These are phyloP conservation scores for Dactylellina leptospora DNA, from an alignment of 2,329 filamentous ascomycete species.

Conservation along the genomic window DNA sequence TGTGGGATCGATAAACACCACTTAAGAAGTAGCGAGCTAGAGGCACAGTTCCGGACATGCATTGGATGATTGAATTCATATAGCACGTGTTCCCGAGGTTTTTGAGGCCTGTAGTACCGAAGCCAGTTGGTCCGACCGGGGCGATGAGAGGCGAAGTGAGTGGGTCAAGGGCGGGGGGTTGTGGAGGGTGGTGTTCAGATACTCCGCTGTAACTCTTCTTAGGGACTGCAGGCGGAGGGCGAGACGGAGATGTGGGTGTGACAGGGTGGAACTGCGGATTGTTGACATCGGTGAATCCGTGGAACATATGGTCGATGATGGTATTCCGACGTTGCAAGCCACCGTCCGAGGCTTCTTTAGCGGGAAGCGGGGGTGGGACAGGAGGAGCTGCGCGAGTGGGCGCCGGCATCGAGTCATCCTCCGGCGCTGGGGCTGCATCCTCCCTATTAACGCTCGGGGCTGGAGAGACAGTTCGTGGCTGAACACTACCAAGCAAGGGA, in stretches of 20 bases:
- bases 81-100: slow-evolving; percentile 99
- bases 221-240: slow-evolving; percentile 67
- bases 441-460: slow-evolving; percentile 33
- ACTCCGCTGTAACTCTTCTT: slow-evolving; percentile 82
- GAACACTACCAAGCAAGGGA: slow-evolving; percentile 29
- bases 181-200: slow-evolving; percentile 74
- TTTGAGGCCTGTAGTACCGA: slow-evolving; percentile 75
- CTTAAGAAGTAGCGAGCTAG: slow-evolving; percentile 89
- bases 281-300: slow-evolving; percentile 56
- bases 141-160: slow-evolving; percentile 70
- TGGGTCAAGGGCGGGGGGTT: slow-evolving; percentile 78
- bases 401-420: slow-evolving; percentile 29
- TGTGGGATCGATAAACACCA: slow-evolving; percentile 76
- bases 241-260: slow-evolving; percentile 59
- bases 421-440: slow-evolving; percentile 8
- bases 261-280: slow-evolving; percentile 58
- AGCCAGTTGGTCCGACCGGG: slow-evolving; percentile 72
- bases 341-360: slow-evolving; percentile 39
- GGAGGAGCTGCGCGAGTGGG: slow-evolving; percentile 29
- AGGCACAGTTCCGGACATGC: slow-evolving; percentile 91
- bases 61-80: slow-evolving; percentile 99
- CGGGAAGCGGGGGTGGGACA: slow-evolving; percentile 26
- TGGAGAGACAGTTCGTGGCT: slow-evolving; percentile 12
- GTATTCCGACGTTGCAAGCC: slow-evolving; percentile 41
- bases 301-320: slow-evolving; percentile 57